Base-by-base conservation (phyloP, 2,329 filamentous ascomycete species). In the Cordyceps tenuipes region DNA sequence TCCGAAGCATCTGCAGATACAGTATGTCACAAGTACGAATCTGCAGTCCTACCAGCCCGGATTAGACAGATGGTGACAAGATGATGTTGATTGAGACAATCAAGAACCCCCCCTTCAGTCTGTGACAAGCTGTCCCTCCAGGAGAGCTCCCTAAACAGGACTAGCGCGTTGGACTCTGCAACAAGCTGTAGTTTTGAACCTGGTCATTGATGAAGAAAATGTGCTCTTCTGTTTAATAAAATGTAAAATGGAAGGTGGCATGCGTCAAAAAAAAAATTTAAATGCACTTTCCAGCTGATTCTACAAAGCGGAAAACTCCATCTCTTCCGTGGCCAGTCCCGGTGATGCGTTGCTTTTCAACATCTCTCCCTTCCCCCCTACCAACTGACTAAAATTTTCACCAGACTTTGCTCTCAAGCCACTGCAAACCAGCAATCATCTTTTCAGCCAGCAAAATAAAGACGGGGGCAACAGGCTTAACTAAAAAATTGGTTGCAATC, bases 391-490 rank as follows among this genome's bases (percentile, higher is more conserved):
- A 21, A 4, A 21, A 7, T 9, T 21, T 5, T 47, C 17, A 48
- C 2, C 15, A 19, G 10, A 43, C 3, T 17, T 47, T 46, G 3
- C n/a, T 8, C 26, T 49, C 44, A 26, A 57, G 19, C 55, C 55
- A 57, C 21, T 19, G 10, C 13, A 17, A 4, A 17, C 44, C n/a
- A n/a, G n/a, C 54, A 43, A 43, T 43, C 17, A 17, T 43, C 39
- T 43, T 43, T 15, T 43, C 17, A 43, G 39, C 15, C 39, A 43
- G 12, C 15, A 43, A 43, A 43, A 43, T 26, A 5, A 59, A 59
- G 39, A 59, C 19, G 31, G 64, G 62, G 3, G 64, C 63, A 48
- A 63, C 63, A 3, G 62, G 64, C 41, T 65, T 63, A 4, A 53
- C 51, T 12, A 65, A 19, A 15, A 64, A 63, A 9, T 59, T 39